phyloP scores from a whole-genome alignment of 768 basidiomycete genomes.

The Phanerodontia chrysosporium region DNA sequence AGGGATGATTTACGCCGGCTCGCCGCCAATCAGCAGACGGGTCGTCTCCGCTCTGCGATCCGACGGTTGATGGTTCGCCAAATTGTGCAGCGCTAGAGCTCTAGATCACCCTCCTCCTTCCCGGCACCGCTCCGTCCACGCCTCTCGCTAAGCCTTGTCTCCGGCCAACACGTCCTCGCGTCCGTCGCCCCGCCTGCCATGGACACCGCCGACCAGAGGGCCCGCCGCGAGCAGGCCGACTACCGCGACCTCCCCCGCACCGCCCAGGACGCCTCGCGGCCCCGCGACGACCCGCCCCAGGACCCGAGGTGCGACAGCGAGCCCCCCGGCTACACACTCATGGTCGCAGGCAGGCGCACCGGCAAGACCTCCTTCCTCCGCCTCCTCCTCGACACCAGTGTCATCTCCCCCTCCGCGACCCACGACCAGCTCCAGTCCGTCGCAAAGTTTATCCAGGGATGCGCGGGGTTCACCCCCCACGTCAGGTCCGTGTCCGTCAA shows the following conservation, averaged over 20 bases:
- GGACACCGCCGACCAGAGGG: slow-evolving; percentile 53
- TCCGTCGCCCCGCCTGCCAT: slow-evolving; percentile 42
- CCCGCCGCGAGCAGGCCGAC: slow-evolving; percentile 37
- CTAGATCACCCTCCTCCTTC: slow-evolving; percentile 23
- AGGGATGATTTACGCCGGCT: neutral
- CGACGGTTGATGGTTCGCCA: slow-evolving; percentile 15
- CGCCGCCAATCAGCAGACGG: slow-evolving; percentile 13
- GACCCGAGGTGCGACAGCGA: slow-evolving; percentile 24
- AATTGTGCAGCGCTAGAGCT: neutral
- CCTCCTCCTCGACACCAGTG: slow-evolving; percentile 77
- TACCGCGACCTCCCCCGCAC: slow-evolving; percentile 22
- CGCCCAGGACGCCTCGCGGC: slow-evolving; percentile 22
- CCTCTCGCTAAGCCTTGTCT: slow-evolving; percentile 53
- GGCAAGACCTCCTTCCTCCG: slow-evolving; percentile 87
- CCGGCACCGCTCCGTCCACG: slow-evolving; percentile 7
- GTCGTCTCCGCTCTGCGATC: slow-evolving; percentile 7
- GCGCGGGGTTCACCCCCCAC: slow-evolving; percentile 66
- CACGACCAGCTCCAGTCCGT: slow-evolving; percentile 77
- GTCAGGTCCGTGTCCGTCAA: slow-evolving; percentile 69
- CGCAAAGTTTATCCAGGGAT: slow-evolving; percentile 79
- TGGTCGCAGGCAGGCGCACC: slow-evolving; percentile 79
- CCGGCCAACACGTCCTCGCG: slow-evolving; percentile 19
- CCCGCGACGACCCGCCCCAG: slow-evolving; percentile 12
- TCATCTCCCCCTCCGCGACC: slow-evolving; percentile 54
- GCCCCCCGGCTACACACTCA: slow-evolving; percentile 57